Evolutionary conservation across 208 protist species (phyloP).

Genomic region (Acanthamoeba polyphaga): DNA sequence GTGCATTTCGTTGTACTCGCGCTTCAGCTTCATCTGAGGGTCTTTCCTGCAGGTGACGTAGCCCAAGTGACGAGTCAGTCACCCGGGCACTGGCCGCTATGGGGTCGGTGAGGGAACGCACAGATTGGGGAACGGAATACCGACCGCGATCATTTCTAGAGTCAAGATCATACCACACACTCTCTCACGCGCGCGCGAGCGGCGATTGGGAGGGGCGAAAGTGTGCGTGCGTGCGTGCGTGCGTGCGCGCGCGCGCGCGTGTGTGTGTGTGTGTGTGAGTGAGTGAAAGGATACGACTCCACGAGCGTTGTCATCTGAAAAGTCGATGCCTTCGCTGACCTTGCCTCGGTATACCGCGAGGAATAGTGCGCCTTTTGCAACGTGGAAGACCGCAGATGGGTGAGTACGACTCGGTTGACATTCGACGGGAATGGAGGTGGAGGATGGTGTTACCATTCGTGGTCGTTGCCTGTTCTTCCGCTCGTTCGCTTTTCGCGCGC

Average conservation of each 20-base stretch:
- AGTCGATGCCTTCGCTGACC: constrained; percentile 97
- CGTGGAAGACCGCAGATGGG: too few species aligned
- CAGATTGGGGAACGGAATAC: constrained; percentile 83
- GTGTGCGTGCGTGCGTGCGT: neutral
- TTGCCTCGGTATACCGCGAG: constrained; percentile 97
- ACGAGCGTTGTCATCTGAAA: constrained; percentile 94
- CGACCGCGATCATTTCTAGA: constrained; percentile 29
- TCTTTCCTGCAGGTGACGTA: constrained; percentile 42
- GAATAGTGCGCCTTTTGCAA: constrained; percentile 90
- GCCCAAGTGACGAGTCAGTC: neutral
- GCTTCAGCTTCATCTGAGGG: constrained; percentile 63
- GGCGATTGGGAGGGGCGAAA: too few species aligned
- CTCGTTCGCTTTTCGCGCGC: neutral
- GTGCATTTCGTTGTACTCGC: constrained; percentile 71
- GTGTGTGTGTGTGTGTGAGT: neutral
- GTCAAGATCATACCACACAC: neutral
- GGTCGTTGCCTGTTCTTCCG: neutral
- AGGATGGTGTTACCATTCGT: neutral
- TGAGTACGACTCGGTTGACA: neutral
- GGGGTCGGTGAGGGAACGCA: neutral
- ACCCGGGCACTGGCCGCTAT: neutral
- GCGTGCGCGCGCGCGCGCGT: neutral
- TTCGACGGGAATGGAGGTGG: neutral
- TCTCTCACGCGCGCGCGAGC: neutral
- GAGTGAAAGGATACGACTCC: constrained; percentile 89